phyloP scores from a whole-genome alignment of 805 yeast genomes.

The Maudiozyma serrabonitensis region DNA sequence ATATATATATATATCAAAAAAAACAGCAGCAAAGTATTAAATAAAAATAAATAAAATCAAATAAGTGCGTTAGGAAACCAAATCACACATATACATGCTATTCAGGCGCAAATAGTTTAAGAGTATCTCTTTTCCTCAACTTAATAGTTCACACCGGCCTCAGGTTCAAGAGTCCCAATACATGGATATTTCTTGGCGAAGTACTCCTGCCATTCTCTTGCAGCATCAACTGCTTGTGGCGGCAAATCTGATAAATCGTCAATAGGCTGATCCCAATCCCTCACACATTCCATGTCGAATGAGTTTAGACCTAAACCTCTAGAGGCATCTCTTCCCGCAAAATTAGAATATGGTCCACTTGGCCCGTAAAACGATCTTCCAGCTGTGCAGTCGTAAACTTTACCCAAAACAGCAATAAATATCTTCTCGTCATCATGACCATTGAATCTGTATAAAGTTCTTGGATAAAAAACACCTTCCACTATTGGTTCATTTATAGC shows the following conservation, averaged over 20 bases:
- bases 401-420: slow-evolving; percentile 79
- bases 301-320: slow-evolving; percentile 85
- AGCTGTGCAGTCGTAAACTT: slow-evolving; percentile 70
- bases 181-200: slow-evolving; percentile 73
- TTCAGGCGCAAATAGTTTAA: background rate
- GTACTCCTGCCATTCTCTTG: slow-evolving; percentile 79
- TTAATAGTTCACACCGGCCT: slow-evolving; percentile 23
- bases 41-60: no score
- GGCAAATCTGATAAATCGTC: slow-evolving; percentile 59
- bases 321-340: slow-evolving; percentile 94
- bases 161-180: slow-evolving; percentile 61
- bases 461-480: slow-evolving; percentile 57
- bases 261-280: slow-evolving; percentile 64
- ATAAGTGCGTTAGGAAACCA: background rate
- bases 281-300: slow-evolving; percentile 60
- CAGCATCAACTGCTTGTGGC: slow-evolving; percentile 49
- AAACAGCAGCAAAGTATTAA: no score
- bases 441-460: slow-evolving; percentile 60
- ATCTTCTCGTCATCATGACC: slow-evolving; percentile 74
- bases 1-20: no score
- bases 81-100: background rate
- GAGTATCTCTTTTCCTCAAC: background rate
- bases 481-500: slow-evolving; percentile 30
- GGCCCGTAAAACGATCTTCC: slow-evolving; percentile 91
- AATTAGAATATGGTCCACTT: slow-evolving; percentile 86